These are phyloP conservation scores for Microcyclospora pomicola DNA, from an alignment of 2,329 filamentous ascomycete species.

Conservation along the genomic window DNA sequence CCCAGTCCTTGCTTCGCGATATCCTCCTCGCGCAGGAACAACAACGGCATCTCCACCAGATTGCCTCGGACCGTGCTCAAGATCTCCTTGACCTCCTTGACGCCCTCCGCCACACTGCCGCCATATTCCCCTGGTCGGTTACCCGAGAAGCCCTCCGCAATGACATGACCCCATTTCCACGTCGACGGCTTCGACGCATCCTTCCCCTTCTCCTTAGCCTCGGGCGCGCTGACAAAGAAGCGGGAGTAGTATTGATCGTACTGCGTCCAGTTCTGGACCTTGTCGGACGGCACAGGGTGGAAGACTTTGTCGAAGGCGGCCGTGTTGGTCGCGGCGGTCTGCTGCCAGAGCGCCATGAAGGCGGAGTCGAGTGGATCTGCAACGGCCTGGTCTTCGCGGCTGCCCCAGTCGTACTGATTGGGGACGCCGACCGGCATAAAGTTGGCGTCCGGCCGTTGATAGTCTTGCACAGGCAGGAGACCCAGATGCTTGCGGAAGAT, in stretches of 20 bases:
- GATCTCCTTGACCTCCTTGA: slow-evolving; percentile 46
- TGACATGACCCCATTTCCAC: slow-evolving; percentile 77
- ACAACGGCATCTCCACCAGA: slow-evolving; percentile 71
- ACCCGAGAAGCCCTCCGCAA: slow-evolving; percentile 36
- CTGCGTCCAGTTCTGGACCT: slow-evolving; percentile 55
- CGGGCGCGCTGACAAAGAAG: slow-evolving; percentile 38
- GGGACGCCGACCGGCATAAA: slow-evolving; percentile 44
- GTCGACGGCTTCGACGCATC: slow-evolving; percentile 35
- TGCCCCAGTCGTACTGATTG: slow-evolving; percentile 39
- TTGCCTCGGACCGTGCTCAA: slow-evolving; percentile 54
- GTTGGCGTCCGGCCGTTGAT: slow-evolving; percentile 45
- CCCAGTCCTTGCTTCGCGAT: slow-evolving; percentile 70
- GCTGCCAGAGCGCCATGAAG: slow-evolving; percentile 60
- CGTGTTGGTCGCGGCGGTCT: slow-evolving; percentile 62
- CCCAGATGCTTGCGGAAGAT: slow-evolving; percentile 89
- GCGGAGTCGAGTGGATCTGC: slow-evolving; percentile 56
- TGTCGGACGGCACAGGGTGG: slow-evolving; percentile 60
- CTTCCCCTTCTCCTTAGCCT: slow-evolving; percentile 31
- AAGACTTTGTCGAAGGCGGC: slow-evolving; percentile 70
- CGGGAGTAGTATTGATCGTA: slow-evolving; percentile 58
- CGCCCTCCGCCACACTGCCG: slow-evolving; percentile 17
- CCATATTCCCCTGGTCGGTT: slow-evolving; percentile 17
- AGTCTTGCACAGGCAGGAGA: slow-evolving; percentile 58
- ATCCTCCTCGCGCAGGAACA: slow-evolving; percentile 75
- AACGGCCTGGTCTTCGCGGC: slow-evolving; percentile 42